Base-by-base conservation (phyloP, 441 rosid genomes). In the Corymbia calophylla region DNA sequence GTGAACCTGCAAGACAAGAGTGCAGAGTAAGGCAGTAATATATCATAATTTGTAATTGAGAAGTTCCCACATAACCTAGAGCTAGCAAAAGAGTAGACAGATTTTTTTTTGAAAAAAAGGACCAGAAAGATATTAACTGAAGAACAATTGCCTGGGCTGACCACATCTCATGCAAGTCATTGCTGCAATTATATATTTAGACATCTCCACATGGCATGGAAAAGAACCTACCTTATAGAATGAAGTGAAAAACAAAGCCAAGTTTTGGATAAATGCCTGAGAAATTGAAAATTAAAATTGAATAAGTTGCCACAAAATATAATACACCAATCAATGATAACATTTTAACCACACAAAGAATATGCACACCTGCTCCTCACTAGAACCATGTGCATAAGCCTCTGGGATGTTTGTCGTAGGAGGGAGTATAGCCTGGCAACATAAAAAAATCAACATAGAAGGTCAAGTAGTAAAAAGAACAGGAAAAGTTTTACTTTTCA, bases 191-290 rank as follows among this genome's bases (percentile, higher is more conserved):
- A 39, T 39, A 39, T 73, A 73, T 73, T 73, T 73, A 73, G 51
- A 73, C 15, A 73, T 73, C 51, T 73, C 84, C 27, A 68, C 56
- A 39, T 47, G 25, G 31, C n/a, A 60, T 86, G 81, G 86, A 90
- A 89, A 32, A 90, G 55, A 48, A 88, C 94, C 93, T 95, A 88
- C 99, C 99, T 97, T 98, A 90, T 89, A 98, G 92, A 98, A 98
- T 39, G 99, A 98, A 77, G 99, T 97, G 93, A 98, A 97, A 93
- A 98, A 98, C 88, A 98, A 91, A 47, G 97, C 98, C 95, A 98
- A 92, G 91, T 98, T 98, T 97, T 98, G 99, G 92, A 97, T 98
- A 91, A 98, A 98, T 88, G 99, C 99, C 99, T 98, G 94, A 88
- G 89, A 87, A 77, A 90, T 90, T 88, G 93, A 39, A 48, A 14